These are phyloP conservation scores for Thermothelomyces thermophilus DNA, from an alignment of 2,329 filamentous ascomycete genomes.

Conservation along the genomic window DNA sequence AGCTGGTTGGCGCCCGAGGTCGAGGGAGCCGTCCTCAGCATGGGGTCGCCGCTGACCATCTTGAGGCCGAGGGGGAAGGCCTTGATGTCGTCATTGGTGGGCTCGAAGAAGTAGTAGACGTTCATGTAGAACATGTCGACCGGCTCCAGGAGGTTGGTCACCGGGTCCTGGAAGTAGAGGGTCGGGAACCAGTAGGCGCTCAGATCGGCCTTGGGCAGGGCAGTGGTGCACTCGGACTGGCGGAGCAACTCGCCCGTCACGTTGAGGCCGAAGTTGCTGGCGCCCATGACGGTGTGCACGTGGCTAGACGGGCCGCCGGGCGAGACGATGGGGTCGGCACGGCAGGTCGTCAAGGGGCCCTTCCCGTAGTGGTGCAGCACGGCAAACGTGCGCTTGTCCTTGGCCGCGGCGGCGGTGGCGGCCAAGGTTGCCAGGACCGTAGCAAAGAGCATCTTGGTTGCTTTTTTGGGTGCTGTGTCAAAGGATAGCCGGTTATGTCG, in stretches of 20 bases:
- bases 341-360: slow-evolving; percentile 53
- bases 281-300: slow-evolving; percentile 65
- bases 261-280: slow-evolving; percentile 57
- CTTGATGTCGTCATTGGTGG: slow-evolving; percentile 57
- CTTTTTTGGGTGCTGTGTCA: not conserved
- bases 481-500: not conserved
- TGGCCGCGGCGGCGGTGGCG: slow-evolving; percentile 36
- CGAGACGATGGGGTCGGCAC: slow-evolving; percentile 60
- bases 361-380: slow-evolving; percentile 66
- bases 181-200: slow-evolving; percentile 73
- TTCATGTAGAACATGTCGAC: slow-evolving; percentile 68
- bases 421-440: slow-evolving; percentile 29
- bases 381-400: slow-evolving; percentile 49
- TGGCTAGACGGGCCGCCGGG: slow-evolving; percentile 55
- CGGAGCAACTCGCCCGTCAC: slow-evolving; percentile 55
- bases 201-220: slow-evolving; percentile 60
- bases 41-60: slow-evolving; percentile 62
- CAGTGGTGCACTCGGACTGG: slow-evolving; percentile 63
- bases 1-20: slow-evolving; percentile 44
- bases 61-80: slow-evolving; percentile 65
- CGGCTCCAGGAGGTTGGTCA: slow-evolving; percentile 55
- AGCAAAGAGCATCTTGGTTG: slow-evolving; percentile 20
- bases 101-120: slow-evolving; percentile 69
- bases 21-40: slow-evolving; percentile 50
- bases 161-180: slow-evolving; percentile 60